Percentiles rank a stretch among this genome's conserved stretches.
These are phyloP conservation scores for Diversispora epigaea DNA, from an alignment of 192 early-diverging fungal genomes.

Conservation along the genomic window DNA sequence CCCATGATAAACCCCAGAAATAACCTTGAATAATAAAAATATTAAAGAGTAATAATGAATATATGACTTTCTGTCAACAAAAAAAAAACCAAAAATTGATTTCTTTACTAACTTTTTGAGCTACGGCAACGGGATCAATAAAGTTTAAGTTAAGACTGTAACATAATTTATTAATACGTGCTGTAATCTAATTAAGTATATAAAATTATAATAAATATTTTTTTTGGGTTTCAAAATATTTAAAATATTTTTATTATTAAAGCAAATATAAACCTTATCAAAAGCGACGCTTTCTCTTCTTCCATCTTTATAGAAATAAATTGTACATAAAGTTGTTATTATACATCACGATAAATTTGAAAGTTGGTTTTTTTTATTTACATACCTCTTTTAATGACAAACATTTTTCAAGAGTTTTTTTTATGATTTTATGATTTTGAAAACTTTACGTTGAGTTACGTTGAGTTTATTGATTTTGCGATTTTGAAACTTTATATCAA, in stretches of 20 bases:
- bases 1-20: constrained; percentile 83
- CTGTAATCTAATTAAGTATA: constrained; percentile 59
- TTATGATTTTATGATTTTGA: too few species aligned
- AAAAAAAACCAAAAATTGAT: background rate
- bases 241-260: background rate
- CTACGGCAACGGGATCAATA: constrained; percentile 90
- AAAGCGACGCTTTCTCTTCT: constrained; percentile 92
- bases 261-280: constrained; percentile 72
- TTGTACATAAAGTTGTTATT: background rate
- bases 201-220: background rate
- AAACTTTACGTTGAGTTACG: too few species aligned
- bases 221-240: background rate
- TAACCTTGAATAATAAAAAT: constrained; percentile 56
- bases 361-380: background rate
- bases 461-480: too few species aligned
- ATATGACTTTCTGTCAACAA: background rate
- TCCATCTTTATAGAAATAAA: constrained; percentile 59
- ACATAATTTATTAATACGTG: constrained; percentile 94
- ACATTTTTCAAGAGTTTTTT: background rate
- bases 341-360: too few species aligned
- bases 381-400: constrained; percentile 22
- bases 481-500: too few species aligned
- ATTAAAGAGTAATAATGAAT: background rate
- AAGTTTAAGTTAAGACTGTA: constrained; percentile 94
- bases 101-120: constrained; percentile 80